Evolutionary conservation across 169 alveolate species (phyloP).

Genomic region (Eimeria nieschulzi): DNA sequence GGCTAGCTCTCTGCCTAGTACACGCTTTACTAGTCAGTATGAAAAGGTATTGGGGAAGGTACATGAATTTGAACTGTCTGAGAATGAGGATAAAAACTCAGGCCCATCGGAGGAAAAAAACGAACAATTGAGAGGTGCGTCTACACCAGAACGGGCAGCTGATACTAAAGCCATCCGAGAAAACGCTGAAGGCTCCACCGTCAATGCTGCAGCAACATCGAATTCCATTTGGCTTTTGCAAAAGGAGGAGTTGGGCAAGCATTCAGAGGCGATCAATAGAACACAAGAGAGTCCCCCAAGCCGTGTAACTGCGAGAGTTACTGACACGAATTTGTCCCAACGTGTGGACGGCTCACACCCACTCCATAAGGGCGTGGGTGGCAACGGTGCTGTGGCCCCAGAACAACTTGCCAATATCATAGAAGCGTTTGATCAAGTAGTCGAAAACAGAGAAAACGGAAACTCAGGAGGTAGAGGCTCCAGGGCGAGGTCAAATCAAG

Average conservation of each 20-base stretch:
- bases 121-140: neutral
- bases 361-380: neutral
- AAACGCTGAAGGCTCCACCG: neutral
- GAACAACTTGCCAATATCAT: neutral
- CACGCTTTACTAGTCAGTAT: neutral
- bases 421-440: too few relatives aligned
- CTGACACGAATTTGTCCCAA: neutral
- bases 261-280: neutral
- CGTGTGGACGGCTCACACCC: neutral
- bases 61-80: conserved; percentile 18
- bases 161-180: neutral
- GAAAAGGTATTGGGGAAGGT: neutral
- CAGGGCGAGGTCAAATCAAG: too few relatives aligned
- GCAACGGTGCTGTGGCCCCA: neutral
- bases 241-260: neutral
- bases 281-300: neutral
- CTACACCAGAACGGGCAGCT: neutral
- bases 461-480: too few relatives aligned
- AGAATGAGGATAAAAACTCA: neutral
- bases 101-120: neutral
- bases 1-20: neutral
- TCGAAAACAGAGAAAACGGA: too few relatives aligned
- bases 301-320: neutral
- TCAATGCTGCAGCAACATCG: neutral
- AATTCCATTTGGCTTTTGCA: neutral